These are phyloP conservation scores for Chrysochromulina parva DNA, from an alignment of 78 protist species.

Conservation along the genomic window DNA sequence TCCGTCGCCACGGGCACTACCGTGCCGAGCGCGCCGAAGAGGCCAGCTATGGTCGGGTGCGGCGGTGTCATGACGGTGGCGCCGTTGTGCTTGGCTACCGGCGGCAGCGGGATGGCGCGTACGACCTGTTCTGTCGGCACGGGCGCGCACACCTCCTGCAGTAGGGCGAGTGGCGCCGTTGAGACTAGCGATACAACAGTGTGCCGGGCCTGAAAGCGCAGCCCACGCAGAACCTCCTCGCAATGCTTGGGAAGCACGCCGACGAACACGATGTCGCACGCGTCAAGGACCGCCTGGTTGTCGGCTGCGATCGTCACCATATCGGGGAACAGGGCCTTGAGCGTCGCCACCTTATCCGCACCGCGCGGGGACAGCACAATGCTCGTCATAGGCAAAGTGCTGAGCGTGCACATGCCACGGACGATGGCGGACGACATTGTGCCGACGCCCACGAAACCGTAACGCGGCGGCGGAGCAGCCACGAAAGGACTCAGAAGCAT, in stretches of 20 bases:
- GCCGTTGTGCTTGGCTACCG: slow-evolving; percentile 21
- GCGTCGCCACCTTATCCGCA: neutral
- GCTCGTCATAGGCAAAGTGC: neutral
- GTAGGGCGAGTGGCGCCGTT: neutral
- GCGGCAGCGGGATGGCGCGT: slow-evolving; percentile 39
- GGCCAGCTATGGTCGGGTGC: neutral
- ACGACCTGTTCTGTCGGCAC: neutral
- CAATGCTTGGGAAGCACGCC: neutral
- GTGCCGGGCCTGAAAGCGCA: neutral
- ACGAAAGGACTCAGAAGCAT: too few relatives aligned
- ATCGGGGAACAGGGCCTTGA: neutral
- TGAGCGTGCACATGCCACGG: neutral
- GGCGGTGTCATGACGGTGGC: neutral
- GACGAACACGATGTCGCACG: slow-evolving; percentile 20
- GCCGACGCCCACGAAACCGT: slow-evolving; percentile 24
- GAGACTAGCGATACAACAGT: slow-evolving; percentile 28
- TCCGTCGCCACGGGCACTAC: neutral
- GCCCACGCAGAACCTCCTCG: neutral
- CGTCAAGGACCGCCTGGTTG: slow-evolving; percentile 23
- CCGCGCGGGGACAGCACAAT: neutral
- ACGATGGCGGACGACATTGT: neutral
- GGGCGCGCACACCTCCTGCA: neutral
- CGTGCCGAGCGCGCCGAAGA: slow-evolving; percentile 20
- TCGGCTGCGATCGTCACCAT: neutral
- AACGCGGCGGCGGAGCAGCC: too few relatives aligned